A percentile compares a stretch with the other conserved stretches of the same genome.
phyloP scores from a whole-genome alignment of 495 filamentous ascomycete genomes.

The Podospora anserina region DNA sequence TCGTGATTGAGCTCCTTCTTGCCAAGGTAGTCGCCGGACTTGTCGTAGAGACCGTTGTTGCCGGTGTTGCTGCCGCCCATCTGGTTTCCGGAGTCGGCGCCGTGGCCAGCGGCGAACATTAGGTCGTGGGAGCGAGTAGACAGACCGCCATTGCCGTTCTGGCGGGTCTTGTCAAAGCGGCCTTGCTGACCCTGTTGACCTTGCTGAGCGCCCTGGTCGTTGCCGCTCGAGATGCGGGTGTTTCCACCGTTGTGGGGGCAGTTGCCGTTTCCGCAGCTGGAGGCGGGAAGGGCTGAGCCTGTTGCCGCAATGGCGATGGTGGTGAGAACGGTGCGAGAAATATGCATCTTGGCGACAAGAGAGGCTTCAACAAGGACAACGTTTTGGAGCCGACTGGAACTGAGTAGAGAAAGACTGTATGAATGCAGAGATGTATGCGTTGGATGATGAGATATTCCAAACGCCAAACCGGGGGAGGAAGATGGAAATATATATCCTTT shows the following conservation, averaged over 20 bases:
- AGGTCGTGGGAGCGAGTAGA: neutral
- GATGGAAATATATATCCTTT: neutral
- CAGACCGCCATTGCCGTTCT: neutral
- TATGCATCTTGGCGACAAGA: slow-evolving; percentile 1
- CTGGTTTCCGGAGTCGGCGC: neutral
- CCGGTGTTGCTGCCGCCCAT: neutral
- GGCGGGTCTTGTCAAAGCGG: neutral
- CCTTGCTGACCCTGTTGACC: neutral
- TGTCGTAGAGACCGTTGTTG: neutral
- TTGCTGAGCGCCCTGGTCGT: neutral
- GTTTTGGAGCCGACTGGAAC: neutral
- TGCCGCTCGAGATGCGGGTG: neutral
- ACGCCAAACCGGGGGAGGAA: neutral
- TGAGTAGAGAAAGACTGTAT: neutral
- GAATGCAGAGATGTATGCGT: neutral
- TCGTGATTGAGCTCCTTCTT: neutral
- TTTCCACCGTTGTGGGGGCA: slow-evolving; percentile 8
- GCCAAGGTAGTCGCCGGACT: neutral
- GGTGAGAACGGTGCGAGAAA: slow-evolving; percentile 1
- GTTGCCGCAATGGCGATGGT: slow-evolving; percentile 7
- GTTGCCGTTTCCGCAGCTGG: neutral
- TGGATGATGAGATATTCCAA: neutral
- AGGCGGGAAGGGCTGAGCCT: slow-evolving; percentile 3
- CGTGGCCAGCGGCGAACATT: neutral
- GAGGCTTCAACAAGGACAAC: neutral